phyloP scores from a whole-genome alignment of 2,329 filamentous ascomycete genomes.

The Fusarium begoniae region DNA sequence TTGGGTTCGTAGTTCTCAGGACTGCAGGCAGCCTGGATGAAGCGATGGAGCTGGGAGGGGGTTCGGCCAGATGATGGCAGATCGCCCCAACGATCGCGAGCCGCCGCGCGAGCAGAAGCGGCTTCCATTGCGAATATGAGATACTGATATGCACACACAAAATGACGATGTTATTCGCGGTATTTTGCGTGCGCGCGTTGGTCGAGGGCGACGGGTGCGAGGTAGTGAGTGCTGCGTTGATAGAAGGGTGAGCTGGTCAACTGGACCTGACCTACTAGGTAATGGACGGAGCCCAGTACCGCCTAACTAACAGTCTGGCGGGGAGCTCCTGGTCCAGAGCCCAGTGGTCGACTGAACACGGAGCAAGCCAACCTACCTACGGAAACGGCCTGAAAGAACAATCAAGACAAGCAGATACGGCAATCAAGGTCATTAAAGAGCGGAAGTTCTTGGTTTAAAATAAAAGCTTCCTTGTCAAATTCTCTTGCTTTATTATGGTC shows the following conservation, averaged over 20 bases:
- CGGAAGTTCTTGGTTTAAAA: background rate
- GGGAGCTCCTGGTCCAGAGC: conserved; percentile 13
- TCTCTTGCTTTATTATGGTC: background rate
- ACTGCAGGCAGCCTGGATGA: conserved; percentile 95
- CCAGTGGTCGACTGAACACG: conserved; percentile 12
- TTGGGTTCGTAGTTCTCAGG: conserved; percentile 98
- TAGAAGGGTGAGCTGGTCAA: conserved; percentile 30
- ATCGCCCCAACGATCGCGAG: conserved; percentile 91
- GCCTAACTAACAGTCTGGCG: background rate
- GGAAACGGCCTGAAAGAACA: conserved; percentile 15
- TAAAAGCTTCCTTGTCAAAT: background rate
- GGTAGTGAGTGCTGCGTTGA: conserved; percentile 5
- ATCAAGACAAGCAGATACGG: background rate
- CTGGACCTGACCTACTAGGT: background rate
- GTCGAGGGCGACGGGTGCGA: background rate
- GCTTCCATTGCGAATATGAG: conserved; percentile 75
- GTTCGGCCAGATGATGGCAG: conserved; percentile 73
- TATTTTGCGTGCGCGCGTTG: conserved; percentile 12
- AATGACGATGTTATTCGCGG: background rate
- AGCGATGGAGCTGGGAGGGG: conserved; percentile 89
- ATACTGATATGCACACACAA: background rate
- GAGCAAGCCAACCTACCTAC: background rate
- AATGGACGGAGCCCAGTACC: background rate
- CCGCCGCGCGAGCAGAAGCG: conserved; percentile 92
- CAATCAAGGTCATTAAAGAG: background rate